A percentile compares a stretch with the other conserved stretches of the same genome.
These are phyloP conservation scores for Calocybe gangraenosa DNA, from an alignment of 768 basidiomycete genomes.

Conservation along the genomic window DNA sequence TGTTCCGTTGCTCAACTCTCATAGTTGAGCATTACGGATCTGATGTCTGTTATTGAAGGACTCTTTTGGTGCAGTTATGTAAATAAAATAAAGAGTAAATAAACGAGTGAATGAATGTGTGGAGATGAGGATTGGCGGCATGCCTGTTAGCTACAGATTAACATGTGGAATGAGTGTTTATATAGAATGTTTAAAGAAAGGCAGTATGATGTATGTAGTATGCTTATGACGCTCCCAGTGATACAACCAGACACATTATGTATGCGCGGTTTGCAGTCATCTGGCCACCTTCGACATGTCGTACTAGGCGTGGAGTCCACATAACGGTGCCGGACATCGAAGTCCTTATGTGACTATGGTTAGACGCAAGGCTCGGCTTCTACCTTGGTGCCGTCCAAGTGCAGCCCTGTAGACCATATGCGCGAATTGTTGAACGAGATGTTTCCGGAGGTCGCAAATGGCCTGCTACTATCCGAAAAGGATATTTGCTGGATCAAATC, in stretches of 20 bases:
- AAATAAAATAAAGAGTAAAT: not conserved
- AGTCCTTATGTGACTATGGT: too few relatives aligned
- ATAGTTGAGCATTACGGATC: not conserved
- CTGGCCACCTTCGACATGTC: not conserved
- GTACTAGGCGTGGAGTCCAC: conserved; percentile 1
- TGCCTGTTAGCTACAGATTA: not conserved
- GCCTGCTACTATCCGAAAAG: not conserved
- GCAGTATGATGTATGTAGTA: not conserved
- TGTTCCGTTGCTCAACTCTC: conserved; percentile 16
- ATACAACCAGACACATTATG: not conserved
- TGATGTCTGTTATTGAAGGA: not conserved
- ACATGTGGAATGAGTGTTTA: not conserved
- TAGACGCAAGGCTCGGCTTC: too few relatives aligned
- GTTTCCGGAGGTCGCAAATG: not conserved
- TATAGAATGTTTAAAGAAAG: not conserved
- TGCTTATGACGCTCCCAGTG: not conserved
- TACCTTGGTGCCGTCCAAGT: too few relatives aligned
- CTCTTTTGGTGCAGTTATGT: not conserved
- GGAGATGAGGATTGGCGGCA: not conserved
- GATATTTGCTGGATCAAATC: not conserved
- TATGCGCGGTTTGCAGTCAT: not conserved
- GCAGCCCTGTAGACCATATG: too few relatives aligned
- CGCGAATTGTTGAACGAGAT: too few relatives aligned
- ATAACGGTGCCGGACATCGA: too few relatives aligned
- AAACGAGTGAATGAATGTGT: not conserved